Evolutionary conservation across 805 yeast genomes (phyloP), one percentile per base, ranked within the genome.

Genomic region (Teunomyces barrocoloradensis): DNA sequence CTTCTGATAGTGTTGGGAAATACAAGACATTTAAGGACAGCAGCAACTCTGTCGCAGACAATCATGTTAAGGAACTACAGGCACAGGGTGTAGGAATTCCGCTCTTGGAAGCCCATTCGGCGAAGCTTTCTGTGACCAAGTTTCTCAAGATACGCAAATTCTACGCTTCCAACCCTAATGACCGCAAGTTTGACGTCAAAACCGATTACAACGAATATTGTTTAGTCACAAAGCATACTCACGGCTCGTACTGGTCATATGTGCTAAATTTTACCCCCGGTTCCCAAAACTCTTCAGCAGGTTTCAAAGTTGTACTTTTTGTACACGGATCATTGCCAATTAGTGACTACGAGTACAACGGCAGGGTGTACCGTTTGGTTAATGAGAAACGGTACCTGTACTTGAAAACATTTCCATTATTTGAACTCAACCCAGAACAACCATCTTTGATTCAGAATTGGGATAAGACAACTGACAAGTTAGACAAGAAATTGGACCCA

Each of bases 251-350:
- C 12, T n/a, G 37, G 34, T n/a, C 35, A n/a, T 40, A 28, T 25
- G 44, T 28, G 9, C 20, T 43, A 11, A 25, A 38, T n/a, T 43
- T 47, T 23, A 32, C 41, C 12, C 40, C 40, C 17, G 40, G 21
- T 4, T 20, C 29, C 6, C 28, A 6, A 13, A 23, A 23, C 17
- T 4, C 17, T 6, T 37, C 29, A 5, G 5, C 12, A n/a, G 38
- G n/a, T 11, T 21, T 27, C 20, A 33, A 32, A 13, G 40, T 48
- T 2, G 42, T 39, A 4, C 44, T 45, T 9, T 48, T 48, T 25
- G 32, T 34, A 33, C 52, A 48, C 29, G 37, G 39, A 11, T 4
- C 38, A 21, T 42, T 45, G 32, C 52, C 52, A 13, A 48, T 48
- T 21, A 29, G 43, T 10, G 52, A 48, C 20, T 48, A 48, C 27